Evolutionary conservation across 345 rosid genomes (phyloP), one percentile per base, ranked within the genome.

Genomic region (Camelina hispida): DNA sequence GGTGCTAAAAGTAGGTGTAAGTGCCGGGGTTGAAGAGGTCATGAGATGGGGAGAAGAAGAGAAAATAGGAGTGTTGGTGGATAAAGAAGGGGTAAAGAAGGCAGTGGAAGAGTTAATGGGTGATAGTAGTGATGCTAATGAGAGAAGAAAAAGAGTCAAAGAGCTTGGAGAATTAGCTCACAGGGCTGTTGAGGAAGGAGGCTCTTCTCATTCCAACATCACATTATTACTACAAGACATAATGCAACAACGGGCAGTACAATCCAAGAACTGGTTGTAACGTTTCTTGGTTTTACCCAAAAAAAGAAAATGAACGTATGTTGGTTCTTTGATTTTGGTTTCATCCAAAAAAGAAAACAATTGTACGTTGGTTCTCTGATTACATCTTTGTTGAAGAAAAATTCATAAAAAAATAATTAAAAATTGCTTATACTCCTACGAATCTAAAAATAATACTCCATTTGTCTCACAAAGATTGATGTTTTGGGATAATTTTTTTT

Each of bases 161-260:
- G 67, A 79, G 65, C 60, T 83, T 38, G 81, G 68, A 15, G 51
- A 80, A 34, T 60, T 20, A 68, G 85, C 82, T 71, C 79, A 80
- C 20, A 62, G 58, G 2, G 80, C 83, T 9, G 57, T 78, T 15
- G 83, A 67, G 11, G 65, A 55, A 65, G 78, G 79, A 32, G 85
- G 83, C 20, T 80, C 81, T n/a, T 82, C 83, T 54, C 56, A 77
- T 42, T 38, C 44, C 4, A 71, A 83, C 6, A 61, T 78, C 11
- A 44, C 71, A 0, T 10, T 51, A 12, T 17, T 83, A 0, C 25
- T 83, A 65, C 63, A 74, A 62, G 73, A 76, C 40, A 72, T 85
- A 7, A 75, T 47, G 69, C 63, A 80, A 9, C 63, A 80, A 9
- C 47, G 16, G 38, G 34, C 43, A 25, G 28, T 25, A 46, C 71